These are phyloP conservation scores for Podaxis sp. DNA, from an alignment of 768 basidiomycete genomes.

Conservation along the genomic window DNA sequence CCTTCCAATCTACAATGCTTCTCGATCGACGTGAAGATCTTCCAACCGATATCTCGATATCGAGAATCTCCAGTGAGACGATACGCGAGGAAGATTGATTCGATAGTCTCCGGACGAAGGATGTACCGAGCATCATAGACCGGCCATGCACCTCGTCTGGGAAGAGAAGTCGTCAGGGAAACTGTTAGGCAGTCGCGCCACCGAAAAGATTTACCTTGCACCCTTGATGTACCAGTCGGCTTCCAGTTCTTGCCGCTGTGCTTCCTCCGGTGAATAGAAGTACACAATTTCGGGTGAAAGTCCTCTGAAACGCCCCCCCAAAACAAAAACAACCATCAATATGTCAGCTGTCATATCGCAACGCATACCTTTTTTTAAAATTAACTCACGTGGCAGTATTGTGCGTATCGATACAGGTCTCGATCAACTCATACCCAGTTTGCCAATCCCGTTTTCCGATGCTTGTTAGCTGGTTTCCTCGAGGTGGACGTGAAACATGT, in stretches of 20 bases:
- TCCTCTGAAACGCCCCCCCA: constrained; percentile 42
- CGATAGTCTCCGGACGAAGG: constrained; percentile 91
- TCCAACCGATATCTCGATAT: constrained; percentile 85
- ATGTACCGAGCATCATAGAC: constrained; percentile 91
- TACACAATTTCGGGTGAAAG: constrained; percentile 87
- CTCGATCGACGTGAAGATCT: constrained; percentile 88
- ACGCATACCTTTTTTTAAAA: background rate
- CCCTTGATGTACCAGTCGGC: constrained; percentile 92
- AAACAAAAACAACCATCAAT: background rate
- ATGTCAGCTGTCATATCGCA: constrained; percentile 17
- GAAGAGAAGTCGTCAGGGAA: background rate
- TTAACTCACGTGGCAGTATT: constrained; percentile 73
- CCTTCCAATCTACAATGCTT: constrained; percentile 69
- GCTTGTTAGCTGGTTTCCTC: constrained; percentile 49
- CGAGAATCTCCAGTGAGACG: constrained; percentile 79
- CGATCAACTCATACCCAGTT: constrained; percentile 75
- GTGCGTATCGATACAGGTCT: constrained; percentile 84
- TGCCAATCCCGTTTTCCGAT: constrained; percentile 76
- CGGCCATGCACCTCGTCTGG: constrained; percentile 26
- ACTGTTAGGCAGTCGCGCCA: background rate
- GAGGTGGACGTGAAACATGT: constrained; percentile 64
- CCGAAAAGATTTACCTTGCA: constrained; percentile 37
- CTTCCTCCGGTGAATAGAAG: constrained; percentile 61
- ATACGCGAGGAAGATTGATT: constrained; percentile 89
- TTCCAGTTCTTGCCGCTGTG: constrained; percentile 35